Evolutionary conservation across 169 alveolate species (phyloP).

Genomic region (Plasmodium adleri): DNA sequence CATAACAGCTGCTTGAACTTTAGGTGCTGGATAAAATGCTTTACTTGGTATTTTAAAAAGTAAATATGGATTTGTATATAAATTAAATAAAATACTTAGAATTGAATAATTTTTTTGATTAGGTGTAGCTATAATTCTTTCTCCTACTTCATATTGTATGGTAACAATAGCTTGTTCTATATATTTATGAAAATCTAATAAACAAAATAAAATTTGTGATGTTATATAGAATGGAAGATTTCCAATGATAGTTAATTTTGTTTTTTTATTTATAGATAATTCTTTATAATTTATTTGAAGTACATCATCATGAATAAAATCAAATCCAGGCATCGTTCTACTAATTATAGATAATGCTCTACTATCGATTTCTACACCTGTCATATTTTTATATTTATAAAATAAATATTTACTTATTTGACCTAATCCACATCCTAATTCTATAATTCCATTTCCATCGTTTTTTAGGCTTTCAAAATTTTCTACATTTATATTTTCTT

Average conservation of each 20-base stretch:
- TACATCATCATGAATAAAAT: constrained; percentile 88
- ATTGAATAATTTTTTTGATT: constrained; percentile 82
- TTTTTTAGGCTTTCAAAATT: constrained; percentile 14
- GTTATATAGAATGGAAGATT: constrained; percentile 90
- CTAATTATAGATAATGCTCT: constrained; percentile 88
- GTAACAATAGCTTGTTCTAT: constrained; percentile 89
- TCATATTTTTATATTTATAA: constrained; percentile 84
- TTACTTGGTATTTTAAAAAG: constrained; percentile 85
- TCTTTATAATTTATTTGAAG: constrained; percentile 87
- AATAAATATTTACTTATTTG: constrained; percentile 84
- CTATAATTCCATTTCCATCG: constrained; percentile 84
- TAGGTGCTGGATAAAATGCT: constrained; percentile 88
- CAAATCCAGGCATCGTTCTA: constrained; percentile 86
- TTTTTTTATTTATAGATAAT: constrained; percentile 77
- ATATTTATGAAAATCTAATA: constrained; percentile 83
- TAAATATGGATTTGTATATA: constrained; percentile 79
- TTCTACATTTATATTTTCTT: neutral
- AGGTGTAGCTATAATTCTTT: constrained; percentile 82
- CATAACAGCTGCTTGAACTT: constrained; percentile 85
- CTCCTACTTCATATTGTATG: constrained; percentile 88
- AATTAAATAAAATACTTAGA: constrained; percentile 82
- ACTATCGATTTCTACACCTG: constrained; percentile 88
- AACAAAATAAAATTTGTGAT: constrained; percentile 88
- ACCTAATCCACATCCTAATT: constrained; percentile 90
- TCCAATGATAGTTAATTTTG: constrained; percentile 85